Evolutionary conservation across 1,139 yeast species (phyloP), one percentile per base, ranked within the genome.

Genomic region (Hansenula sp.): DNA sequence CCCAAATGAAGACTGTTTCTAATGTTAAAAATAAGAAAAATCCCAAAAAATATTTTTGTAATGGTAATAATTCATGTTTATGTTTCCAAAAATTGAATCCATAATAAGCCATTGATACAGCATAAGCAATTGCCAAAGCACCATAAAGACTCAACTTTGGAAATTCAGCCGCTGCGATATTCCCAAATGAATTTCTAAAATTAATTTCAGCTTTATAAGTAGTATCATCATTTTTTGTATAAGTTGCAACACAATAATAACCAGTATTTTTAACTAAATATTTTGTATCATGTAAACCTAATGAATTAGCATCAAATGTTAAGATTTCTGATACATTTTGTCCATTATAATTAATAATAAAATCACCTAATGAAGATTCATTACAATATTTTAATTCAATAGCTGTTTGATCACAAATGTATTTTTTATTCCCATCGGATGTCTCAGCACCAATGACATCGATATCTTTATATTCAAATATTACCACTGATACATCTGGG

Each of bases 111-210:
- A 89, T 72, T 6, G 89, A 82, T 35, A 87, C 82, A 13, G 85
- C 87, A 59, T 92, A 94, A 37, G 86, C 79, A 39, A 92, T 69
- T 1, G 97, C 87, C 52, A 90, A 71, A 21, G 86, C 77, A 1
- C 96, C 97, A 60, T 87, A 94, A 29, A 90, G 79, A 6, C 96
- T 89, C 48, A 92, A 71, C 56, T 90, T 88, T 21, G 97, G 96
- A 49, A 88, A 83, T 60, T 92, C 96, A 39, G 92, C 72, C 6
- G 96, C 98, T 30, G 95, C 77, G 45, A 92, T 69, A 47, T 86
- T 77, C 41, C 98, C 98, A 64, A 75, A 92, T 3, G 97, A 87
- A 64, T 89, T 90, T 65, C 88, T 94, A 65, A 87, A 92, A 55
- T 81, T 80, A 32, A 84, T 82, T 20, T 66, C 65, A 12, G 92